Conservation (phyloP, 2,329 filamentous ascomycete genomes). For the Huntiella savannae region DNA sequence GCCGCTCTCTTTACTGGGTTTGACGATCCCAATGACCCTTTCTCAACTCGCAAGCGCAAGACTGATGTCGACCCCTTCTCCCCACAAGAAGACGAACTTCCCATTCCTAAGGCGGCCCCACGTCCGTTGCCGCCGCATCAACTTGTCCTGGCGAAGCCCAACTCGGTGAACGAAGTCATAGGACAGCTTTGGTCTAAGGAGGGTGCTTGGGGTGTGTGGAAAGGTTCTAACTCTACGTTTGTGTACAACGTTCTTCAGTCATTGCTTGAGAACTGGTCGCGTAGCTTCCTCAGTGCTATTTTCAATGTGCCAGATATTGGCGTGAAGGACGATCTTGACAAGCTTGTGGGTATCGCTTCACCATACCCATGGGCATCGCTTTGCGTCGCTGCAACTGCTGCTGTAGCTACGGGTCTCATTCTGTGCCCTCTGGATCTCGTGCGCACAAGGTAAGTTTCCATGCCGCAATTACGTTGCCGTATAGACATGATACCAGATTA, state of each 20-base stretch:
- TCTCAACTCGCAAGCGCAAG: conserved; percentile 5
- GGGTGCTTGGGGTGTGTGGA: conserved; percentile 85
- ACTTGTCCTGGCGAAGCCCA: conserved; percentile 51
- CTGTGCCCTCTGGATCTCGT: conserved; percentile 80
- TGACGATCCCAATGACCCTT: conserved; percentile 31
- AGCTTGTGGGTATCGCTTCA: conserved; percentile 51
- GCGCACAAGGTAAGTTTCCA: conserved; percentile 43
- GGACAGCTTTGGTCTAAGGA: conserved; percentile 78
- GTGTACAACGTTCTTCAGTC: conserved; percentile 74
- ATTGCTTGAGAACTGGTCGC: conserved; percentile 78
- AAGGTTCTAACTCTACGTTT: conserved; percentile 80
- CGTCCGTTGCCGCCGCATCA: conserved; percentile 31
- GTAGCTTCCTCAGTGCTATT: conserved; percentile 75
- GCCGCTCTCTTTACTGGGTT: conserved; percentile 60
- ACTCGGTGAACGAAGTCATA: conserved; percentile 73
- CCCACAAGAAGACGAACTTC: conserved; percentile 6
- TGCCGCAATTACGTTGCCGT: background rate
- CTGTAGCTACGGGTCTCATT: conserved; percentile 55
- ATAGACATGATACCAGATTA: background rate
- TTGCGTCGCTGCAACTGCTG: conserved; percentile 45
- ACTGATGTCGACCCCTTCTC: conserved; percentile 10
- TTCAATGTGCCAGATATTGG: conserved; percentile 77
- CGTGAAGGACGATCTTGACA: conserved; percentile 56
- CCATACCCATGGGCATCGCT: conserved; percentile 69
- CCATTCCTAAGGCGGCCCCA: conserved; percentile 13